Evolutionary conservation across 2,329 filamentous ascomycete species (phyloP).

Genomic region (Cercospora berteroae): DNA sequence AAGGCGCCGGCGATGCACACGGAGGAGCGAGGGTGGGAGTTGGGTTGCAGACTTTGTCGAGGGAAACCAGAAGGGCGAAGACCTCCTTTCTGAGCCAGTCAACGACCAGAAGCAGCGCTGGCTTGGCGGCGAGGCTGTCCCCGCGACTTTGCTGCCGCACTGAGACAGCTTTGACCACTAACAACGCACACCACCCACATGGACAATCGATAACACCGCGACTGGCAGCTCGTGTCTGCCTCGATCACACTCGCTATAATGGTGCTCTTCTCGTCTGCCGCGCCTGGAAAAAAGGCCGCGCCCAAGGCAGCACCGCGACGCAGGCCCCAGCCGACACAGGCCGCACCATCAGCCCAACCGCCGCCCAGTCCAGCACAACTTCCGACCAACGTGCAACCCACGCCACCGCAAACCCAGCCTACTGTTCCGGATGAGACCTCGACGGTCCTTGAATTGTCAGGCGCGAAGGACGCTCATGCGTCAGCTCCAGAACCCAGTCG

Average conservation of each 20-base stretch:
- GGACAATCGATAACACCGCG: neutral
- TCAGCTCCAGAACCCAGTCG: constrained; percentile 20
- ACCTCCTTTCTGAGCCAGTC: neutral
- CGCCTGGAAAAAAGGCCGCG: constrained; percentile 50
- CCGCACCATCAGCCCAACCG: constrained; percentile 20
- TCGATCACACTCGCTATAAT: constrained; percentile 32
- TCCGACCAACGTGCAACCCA: constrained; percentile 18
- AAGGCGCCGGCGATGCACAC: neutral
- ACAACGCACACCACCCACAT: constrained; percentile 1
- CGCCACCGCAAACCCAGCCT: constrained; percentile 21
- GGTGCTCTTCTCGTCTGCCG: constrained; percentile 53
- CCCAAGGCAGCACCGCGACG: constrained; percentile 49
- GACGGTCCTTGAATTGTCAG: neutral
- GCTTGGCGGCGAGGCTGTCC: neutral
- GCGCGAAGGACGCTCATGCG: constrained; percentile 11
- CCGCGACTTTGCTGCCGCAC: neutral
- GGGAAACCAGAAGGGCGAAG: neutral
- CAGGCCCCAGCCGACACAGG: constrained; percentile 35
- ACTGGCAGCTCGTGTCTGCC: constrained; percentile 18
- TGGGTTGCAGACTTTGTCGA: constrained; percentile 3
- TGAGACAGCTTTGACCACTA: neutral
- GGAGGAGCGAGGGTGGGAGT: neutral
- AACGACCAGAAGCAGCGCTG: neutral
- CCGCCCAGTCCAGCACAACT: constrained; percentile 1
- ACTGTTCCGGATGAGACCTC: constrained; percentile 6